A percentile compares a stretch with the other conserved stretches of the same genome.
phyloP scores from a whole-genome alignment of 805 yeast genomes.

The Kuraishia hungarica region DNA sequence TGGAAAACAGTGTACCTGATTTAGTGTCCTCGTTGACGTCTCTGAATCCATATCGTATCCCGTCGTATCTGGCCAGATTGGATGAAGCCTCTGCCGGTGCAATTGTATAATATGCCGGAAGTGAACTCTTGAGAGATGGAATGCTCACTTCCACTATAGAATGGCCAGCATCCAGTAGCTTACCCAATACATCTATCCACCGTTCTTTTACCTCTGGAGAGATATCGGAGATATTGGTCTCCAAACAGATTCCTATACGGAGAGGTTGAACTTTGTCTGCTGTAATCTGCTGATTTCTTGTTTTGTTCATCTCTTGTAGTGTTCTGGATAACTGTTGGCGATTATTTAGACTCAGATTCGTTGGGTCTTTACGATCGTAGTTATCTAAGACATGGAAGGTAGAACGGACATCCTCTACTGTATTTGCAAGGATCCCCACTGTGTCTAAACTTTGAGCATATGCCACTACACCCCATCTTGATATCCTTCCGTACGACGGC shows the following conservation, averaged over 20 bases:
- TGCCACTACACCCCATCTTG: slow-evolving; percentile 86
- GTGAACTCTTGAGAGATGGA: slow-evolving; percentile 55
- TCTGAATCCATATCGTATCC: slow-evolving; percentile 72
- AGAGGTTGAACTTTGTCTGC: slow-evolving; percentile 14
- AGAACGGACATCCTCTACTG: slow-evolving; percentile 30
- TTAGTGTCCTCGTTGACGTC: slow-evolving; percentile 15
- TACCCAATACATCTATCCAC: slow-evolving; percentile 37
- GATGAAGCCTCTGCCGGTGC: slow-evolving; percentile 95
- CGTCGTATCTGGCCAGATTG: slow-evolving; percentile 84
- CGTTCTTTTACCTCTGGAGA: slow-evolving; percentile 33
- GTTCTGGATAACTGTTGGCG: not conserved
- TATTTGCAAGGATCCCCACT: slow-evolving; percentile 69
- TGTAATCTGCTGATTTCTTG: not conserved
- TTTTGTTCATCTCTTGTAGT: not conserved
- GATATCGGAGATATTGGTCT: slow-evolving; percentile 51
- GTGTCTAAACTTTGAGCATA: slow-evolving; percentile 95
- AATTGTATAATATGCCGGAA: slow-evolving; percentile 80
- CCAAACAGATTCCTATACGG: slow-evolving; percentile 67
- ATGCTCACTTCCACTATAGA: slow-evolving; percentile 56
- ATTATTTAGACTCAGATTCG: slow-evolving; percentile 33
- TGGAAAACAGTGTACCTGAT: slow-evolving; percentile 32
- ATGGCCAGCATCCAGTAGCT: slow-evolving; percentile 41
- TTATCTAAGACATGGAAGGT: slow-evolving; percentile 52
- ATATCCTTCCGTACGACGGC: slow-evolving; percentile 87
- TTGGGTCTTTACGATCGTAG: slow-evolving; percentile 73